Percentiles rank a stretch among this genome's conserved stretches.
These are phyloP conservation scores for Camelina neglecta DNA, from an alignment of 345 rosid species.

Conservation along the genomic window DNA sequence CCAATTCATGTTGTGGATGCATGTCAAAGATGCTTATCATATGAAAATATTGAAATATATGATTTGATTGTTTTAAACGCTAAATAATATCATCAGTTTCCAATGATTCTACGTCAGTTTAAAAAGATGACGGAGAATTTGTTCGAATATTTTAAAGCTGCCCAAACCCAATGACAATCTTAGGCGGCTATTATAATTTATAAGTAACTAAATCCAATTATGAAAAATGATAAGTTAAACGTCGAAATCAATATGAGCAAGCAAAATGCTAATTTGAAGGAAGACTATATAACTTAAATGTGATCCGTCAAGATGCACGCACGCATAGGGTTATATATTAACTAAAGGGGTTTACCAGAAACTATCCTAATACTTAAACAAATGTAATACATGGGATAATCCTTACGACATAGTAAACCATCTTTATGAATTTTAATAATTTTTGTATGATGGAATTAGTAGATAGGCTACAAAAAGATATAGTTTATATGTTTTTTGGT, in stretches of 20 bases:
- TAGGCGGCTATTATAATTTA: slow-evolving; percentile 10
- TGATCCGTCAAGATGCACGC: slow-evolving; percentile 19
- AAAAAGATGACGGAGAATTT: not conserved
- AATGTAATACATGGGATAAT: not conserved
- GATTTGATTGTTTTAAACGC: not conserved
- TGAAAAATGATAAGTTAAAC: slow-evolving; percentile 14
- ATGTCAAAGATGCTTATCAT: not conserved
- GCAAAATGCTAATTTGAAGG: slow-evolving; percentile 19
- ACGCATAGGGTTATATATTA: not conserved
- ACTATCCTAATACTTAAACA: slow-evolving; percentile 8
- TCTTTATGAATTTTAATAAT: not conserved
- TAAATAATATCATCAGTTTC: not conserved
- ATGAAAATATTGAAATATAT: not conserved
- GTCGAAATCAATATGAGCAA: slow-evolving; percentile 31
- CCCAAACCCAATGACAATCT: slow-evolving; percentile 12
- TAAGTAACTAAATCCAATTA: slow-evolving; percentile 13
- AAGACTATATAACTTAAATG: slow-evolving; percentile 2
- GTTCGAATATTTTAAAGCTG: slow-evolving; percentile 8
- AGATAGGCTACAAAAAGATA: not conserved
- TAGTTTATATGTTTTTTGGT: not conserved
- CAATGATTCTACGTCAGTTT: not conserved
- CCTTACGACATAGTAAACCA: slow-evolving; percentile 7
- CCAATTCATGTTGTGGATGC: not conserved
- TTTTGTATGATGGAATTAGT: not conserved
- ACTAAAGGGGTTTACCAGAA: slow-evolving; percentile 11